These are phyloP conservation scores for Candida loeiensis DNA, from an alignment of 805 yeast species.

Conservation along the genomic window DNA sequence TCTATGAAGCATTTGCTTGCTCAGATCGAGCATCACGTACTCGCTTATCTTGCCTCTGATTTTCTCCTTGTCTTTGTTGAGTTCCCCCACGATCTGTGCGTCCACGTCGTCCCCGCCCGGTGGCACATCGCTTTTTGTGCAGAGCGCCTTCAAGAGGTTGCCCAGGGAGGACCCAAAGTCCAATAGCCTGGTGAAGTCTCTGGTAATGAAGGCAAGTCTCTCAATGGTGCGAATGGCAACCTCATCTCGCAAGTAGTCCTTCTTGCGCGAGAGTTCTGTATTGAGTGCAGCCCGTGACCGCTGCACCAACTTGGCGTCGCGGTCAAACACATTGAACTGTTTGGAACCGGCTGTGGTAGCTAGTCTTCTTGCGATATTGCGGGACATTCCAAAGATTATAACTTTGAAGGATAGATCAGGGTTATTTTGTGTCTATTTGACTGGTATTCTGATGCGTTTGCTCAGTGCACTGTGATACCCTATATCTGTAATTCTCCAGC, in stretches of 20 bases:
- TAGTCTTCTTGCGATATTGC: not conserved
- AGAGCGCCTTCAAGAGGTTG: slow-evolving; percentile 45
- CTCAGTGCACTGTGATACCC: too few relatives aligned
- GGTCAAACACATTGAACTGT: slow-evolving; percentile 50
- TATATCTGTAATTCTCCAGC: too few relatives aligned
- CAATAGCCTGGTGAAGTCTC: slow-evolving; percentile 56
- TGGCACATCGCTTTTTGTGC: slow-evolving; percentile 23
- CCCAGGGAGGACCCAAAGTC: slow-evolving; percentile 79
- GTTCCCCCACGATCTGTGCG: slow-evolving; percentile 35
- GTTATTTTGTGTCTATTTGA: too few relatives aligned
- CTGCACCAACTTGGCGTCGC: slow-evolving; percentile 60
- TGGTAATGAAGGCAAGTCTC: slow-evolving; percentile 66
- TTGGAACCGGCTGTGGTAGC: slow-evolving; percentile 15
- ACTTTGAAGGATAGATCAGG: too few relatives aligned
- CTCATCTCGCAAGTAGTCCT: slow-evolving; percentile 72
- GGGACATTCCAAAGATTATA: too few relatives aligned
- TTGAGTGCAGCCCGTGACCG: slow-evolving; percentile 47
- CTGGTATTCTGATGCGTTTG: too few relatives aligned
- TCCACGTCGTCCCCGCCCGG: slow-evolving; percentile 32
- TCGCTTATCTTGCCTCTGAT: slow-evolving; percentile 52
- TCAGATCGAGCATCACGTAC: slow-evolving; percentile 66
- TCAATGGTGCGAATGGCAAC: slow-evolving; percentile 71
- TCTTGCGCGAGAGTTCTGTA: slow-evolving; percentile 47
- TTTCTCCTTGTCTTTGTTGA: slow-evolving; percentile 49
- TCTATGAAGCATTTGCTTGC: slow-evolving; percentile 48